Evolutionary conservation across 306 rosid genomes (phyloP).

Genomic region (Neltuma alba): DNA sequence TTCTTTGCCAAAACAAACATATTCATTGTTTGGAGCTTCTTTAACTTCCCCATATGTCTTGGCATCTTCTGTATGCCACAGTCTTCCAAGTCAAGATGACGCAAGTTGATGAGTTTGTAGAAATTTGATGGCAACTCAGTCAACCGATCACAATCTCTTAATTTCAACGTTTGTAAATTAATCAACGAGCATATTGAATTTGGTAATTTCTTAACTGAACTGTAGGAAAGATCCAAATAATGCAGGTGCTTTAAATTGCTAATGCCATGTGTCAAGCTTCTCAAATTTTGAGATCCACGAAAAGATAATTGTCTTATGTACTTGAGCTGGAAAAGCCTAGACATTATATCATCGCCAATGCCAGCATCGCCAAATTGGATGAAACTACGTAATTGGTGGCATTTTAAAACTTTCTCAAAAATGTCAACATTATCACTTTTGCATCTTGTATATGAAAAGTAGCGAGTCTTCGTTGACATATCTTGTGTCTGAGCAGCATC

Average conservation of each 20-base stretch:
- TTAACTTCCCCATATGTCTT: background rate
- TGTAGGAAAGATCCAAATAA: conserved; percentile 11
- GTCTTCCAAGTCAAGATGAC: background rate
- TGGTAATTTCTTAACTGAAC: background rate
- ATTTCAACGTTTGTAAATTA: conserved; percentile 35
- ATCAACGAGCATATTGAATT: conserved; percentile 25
- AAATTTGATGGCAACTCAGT: conserved; percentile 8
- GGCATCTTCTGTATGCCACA: background rate
- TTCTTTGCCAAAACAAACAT: background rate
- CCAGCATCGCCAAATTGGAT: background rate
- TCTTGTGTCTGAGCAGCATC: background rate
- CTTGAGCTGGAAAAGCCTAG: background rate
- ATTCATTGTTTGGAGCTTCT: conserved; percentile 3
- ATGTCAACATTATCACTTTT: too few relatives aligned
- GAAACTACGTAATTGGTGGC: background rate
- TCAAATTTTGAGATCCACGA: background rate
- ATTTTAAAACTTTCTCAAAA: background rate
- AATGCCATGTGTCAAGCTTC: conserved; percentile 1
- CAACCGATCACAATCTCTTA: rapidly evolving
- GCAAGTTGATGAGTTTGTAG: conserved; percentile 23
- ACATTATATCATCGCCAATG: background rate
- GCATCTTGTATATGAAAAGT: background rate
- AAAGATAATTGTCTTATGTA: too few relatives aligned
- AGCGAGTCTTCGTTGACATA: background rate
- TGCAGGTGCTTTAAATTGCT: conserved; percentile 30